Conservation (phyloP, 495 filamentous ascomycete genomes). For the Neurospora sp. region DNA sequence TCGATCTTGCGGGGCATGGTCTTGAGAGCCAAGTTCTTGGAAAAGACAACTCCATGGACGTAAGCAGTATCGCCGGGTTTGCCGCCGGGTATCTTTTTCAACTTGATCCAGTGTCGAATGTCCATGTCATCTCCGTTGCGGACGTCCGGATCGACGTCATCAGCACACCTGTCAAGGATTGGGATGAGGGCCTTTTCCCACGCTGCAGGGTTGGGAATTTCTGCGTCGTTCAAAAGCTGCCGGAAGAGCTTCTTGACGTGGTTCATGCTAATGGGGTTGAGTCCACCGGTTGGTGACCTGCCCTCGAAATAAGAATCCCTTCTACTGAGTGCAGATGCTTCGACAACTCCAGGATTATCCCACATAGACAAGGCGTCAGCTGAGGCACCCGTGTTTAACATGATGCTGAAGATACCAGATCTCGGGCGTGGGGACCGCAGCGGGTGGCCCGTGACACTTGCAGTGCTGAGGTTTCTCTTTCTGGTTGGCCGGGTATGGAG, state of each 20-base stretch:
- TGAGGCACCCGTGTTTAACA: constrained; percentile 26
- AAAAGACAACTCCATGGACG: constrained; percentile 92
- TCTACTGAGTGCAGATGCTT: constrained; percentile 54
- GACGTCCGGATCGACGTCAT: constrained; percentile 90
- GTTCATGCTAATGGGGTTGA: constrained; percentile 77
- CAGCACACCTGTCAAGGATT: constrained; percentile 81
- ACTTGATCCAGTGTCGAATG: constrained; percentile 95
- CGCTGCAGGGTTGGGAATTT: constrained; percentile 56
- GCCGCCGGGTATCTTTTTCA: constrained; percentile 91
- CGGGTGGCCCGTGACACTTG: constrained; percentile 54
- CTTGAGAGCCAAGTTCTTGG: constrained; percentile 91
- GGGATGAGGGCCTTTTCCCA: constrained; percentile 93
- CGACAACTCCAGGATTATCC: constrained; percentile 21
- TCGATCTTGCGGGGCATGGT: constrained; percentile 83
- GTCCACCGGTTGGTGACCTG: constrained; percentile 61
- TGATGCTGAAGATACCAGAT: constrained; percentile 26
- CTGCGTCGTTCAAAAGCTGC: constrained; percentile 69
- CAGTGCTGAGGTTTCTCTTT: constrained; percentile 69
- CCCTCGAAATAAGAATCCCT: constrained; percentile 79
- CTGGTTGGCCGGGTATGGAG: constrained; percentile 49
- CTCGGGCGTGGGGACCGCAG: constrained; percentile 56
- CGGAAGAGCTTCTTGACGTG: constrained; percentile 78
- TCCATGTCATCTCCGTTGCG: constrained; percentile 88
- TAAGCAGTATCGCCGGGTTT: constrained; percentile 85
- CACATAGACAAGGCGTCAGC: constrained; percentile 31